phyloP scores from a whole-genome alignment of 352 stramenopile species.

The Globisporangium irregulare region DNA sequence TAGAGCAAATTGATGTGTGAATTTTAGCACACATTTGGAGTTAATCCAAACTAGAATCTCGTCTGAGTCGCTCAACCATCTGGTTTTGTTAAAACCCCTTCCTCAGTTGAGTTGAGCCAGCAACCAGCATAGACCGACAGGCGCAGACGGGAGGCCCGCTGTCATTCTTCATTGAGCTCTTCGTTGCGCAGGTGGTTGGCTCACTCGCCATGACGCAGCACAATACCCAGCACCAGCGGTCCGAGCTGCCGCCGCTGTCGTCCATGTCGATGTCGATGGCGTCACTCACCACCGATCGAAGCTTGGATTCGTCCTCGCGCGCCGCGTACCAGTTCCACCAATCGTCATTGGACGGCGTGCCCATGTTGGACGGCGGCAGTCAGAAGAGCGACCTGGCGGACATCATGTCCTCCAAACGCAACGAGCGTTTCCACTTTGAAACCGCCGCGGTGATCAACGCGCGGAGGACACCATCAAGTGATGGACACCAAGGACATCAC shows the following conservation, averaged over 20 bases:
- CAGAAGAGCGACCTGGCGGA: conserved; percentile 1
- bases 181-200: background rate
- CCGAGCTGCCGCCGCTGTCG: conserved; percentile 3
- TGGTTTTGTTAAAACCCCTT: background rate
- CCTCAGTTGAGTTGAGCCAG: no score
- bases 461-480: background rate
- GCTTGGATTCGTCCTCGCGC: conserved; percentile 11
- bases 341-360: background rate
- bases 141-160: background rate
- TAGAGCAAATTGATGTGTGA: no score
- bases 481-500: background rate
- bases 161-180: background rate
- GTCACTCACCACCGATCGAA: background rate
- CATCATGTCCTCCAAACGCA: conserved; percentile 14
- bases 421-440: conserved; percentile 2
- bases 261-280: conserved; percentile 1
- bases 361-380: conserved; percentile 7
- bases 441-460: background rate
- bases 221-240: background rate
- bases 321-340: conserved; percentile 2
- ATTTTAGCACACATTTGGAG: background rate
- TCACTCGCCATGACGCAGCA: background rate
- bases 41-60: background rate
- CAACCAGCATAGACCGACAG: background rate
- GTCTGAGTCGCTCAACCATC: background rate